These are phyloP conservation scores for Aspergillus tubingensis DNA, from an alignment of 2,329 filamentous ascomycete genomes.

Conservation along the genomic window DNA sequence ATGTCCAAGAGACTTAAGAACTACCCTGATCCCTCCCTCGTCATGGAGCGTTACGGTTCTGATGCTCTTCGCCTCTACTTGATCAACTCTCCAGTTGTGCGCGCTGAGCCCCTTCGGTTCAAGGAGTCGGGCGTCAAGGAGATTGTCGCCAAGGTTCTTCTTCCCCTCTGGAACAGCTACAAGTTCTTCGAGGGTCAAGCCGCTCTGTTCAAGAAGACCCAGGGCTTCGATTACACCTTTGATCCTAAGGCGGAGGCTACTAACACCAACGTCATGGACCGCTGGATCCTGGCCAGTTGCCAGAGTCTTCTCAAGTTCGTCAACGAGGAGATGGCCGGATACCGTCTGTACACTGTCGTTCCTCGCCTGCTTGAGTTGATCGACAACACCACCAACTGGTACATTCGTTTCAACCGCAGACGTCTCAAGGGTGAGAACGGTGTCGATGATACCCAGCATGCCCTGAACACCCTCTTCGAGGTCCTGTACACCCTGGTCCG, in stretches of 20 bases:
- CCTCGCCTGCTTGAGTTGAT: slow-evolving; percentile 80
- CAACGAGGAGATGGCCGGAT: slow-evolving; percentile 83
- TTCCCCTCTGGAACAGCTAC: slow-evolving; percentile 95
- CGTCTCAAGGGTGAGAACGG: slow-evolving; percentile 89
- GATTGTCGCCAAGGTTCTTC: slow-evolving; percentile 85
- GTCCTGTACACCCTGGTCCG: slow-evolving; percentile 86
- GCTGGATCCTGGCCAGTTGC: slow-evolving; percentile 90
- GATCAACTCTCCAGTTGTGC: slow-evolving; percentile 94
- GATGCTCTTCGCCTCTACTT: slow-evolving; percentile 93
- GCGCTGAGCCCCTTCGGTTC: slow-evolving; percentile 86
- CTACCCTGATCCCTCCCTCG: slow-evolving; percentile 80
- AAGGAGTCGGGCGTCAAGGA: slow-evolving; percentile 92
- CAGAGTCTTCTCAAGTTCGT: slow-evolving; percentile 90
- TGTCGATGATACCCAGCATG: slow-evolving; percentile 81
- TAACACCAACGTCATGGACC: slow-evolving; percentile 91
- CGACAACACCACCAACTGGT: slow-evolving; percentile 98
- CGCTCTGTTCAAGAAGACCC: slow-evolving; percentile 80
- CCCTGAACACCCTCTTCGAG: slow-evolving; percentile 91
- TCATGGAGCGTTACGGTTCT: slow-evolving; percentile 86
- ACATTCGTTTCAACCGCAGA: slow-evolving; percentile 91
- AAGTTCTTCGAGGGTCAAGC: slow-evolving; percentile 95
- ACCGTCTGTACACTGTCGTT: slow-evolving; percentile 87
- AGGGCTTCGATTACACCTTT: slow-evolving; percentile 74
- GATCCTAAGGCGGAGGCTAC: slow-evolving; percentile 72
- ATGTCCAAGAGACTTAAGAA: slow-evolving; percentile 98